A percentile compares a stretch with the other conserved stretches of the same genome.
These are phyloP conservation scores for Cystobasidiaceae sp. DNA, from an alignment of 1,284 basidiomycete species.

Conservation along the genomic window DNA sequence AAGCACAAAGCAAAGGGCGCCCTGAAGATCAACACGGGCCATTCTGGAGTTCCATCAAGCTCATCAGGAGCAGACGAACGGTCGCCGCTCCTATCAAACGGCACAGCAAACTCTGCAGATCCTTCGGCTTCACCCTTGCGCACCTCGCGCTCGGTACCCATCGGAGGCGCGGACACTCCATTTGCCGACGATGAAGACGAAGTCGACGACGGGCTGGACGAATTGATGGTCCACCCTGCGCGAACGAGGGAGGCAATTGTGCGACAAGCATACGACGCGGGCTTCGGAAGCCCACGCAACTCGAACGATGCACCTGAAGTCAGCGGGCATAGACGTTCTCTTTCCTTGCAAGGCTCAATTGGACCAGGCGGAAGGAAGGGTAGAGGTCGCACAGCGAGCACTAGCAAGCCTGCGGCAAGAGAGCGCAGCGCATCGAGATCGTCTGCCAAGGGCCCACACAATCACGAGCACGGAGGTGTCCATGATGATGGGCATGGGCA, in stretches of 20 bases:
- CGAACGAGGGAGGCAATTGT: conserved; percentile 39
- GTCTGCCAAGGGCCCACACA: conserved; percentile 31
- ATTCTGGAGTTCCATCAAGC: too few species aligned
- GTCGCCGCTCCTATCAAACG: too few species aligned
- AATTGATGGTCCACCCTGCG: conserved; percentile 40
- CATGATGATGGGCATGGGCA: conserved; percentile 33
- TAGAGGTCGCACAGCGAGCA: background rate
- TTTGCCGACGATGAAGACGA: conserved; percentile 12
- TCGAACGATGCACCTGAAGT: background rate
- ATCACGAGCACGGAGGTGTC: background rate
- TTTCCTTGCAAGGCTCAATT: background rate
- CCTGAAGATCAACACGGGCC: background rate
- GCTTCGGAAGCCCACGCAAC: conserved; percentile 34
- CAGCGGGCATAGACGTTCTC: conserved; percentile 3
- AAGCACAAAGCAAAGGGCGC: background rate
- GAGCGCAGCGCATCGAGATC: conserved; percentile 12
- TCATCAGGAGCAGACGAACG: too few species aligned
- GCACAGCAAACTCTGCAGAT: too few species aligned
- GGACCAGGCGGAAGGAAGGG: background rate
- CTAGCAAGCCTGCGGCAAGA: background rate
- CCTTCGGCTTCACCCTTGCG: background rate
- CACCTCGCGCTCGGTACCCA: background rate
- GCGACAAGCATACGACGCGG: conserved; percentile 38
- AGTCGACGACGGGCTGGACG: conserved; percentile 35
- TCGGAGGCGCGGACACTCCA: conserved; percentile 20